Base-by-base conservation (phyloP, 2,329 filamentous ascomycete genomes). In the Beauveria bassiana region DNA sequence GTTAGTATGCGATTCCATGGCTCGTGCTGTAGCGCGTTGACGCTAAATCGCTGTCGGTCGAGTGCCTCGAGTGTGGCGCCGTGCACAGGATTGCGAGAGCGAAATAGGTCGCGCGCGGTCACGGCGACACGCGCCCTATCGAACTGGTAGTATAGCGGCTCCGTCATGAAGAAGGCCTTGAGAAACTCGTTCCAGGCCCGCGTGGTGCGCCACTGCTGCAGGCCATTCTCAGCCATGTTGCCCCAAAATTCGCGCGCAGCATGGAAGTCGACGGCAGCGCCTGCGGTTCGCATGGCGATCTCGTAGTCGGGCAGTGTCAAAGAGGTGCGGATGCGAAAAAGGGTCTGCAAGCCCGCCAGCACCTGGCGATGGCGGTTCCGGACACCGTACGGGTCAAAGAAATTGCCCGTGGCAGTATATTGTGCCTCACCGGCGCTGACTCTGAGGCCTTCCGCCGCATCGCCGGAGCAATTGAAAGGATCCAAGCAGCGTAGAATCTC, bases 401-500 rank as follows among this genome's bases (percentile, higher is more conserved):
- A 65, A 3, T 68, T 65, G 5, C 70, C 68, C 45, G 77, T 65
- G 31, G 75, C 70, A 1, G 77, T 76, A 59, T 73, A 71, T 34
- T 76, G 70, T 7, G 71, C 74, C 68, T 75, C 80, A 66, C 71
- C 79, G 16, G 66, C 61, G 3, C 72, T 66, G 57, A 82, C 70
- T 18, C 68, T 64, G 20, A 79, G 63, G 18, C 77, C 74, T 42
- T 78, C 69, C 12, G 74, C 73, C 3, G 77, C 70, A 68, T 87
- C 86, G 22, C 84, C 69, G 14, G 79, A 71, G 22, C 73, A 69
- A 20, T 85, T 72, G 24, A 81, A 67, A 0, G 88, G 87, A 62
- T 89, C 85, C 9, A 92, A 72, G 5, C 79, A 77, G 40, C 80
- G 79, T 34, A 93, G 70, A 10, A 89, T 80, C 64, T 88, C 85